Percentiles rank a stretch among this genome's conserved stretches.
Evolutionary conservation across 306 rosid species (phyloP).

Genomic region (Betula pendula): DNA sequence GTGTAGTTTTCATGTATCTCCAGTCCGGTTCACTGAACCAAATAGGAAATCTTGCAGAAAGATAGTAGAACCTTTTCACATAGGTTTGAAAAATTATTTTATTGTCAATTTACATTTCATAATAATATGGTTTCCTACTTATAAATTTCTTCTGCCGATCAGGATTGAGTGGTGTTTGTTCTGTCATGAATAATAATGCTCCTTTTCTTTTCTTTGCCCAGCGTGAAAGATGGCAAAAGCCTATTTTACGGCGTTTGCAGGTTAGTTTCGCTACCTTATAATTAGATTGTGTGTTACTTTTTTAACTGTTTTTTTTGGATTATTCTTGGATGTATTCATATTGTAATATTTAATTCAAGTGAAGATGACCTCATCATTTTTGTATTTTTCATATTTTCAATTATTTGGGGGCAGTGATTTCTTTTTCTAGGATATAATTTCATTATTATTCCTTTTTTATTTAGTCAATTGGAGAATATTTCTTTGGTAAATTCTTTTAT

Average conservation of each 20-base stretch:
- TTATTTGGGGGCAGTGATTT: background rate
- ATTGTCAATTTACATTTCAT: background rate
- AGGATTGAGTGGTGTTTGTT: background rate
- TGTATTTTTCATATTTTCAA: background rate
- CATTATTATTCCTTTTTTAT: background rate
- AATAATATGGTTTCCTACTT: background rate
- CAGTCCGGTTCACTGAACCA: background rate
- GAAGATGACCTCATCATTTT: background rate
- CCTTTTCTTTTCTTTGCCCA: conserved; percentile 25
- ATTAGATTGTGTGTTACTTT: background rate
- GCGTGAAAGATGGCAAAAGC: conserved; percentile 69
- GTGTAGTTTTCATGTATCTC: background rate
- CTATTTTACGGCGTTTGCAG: conserved; percentile 58
- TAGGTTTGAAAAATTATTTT: background rate
- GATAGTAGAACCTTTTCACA: background rate
- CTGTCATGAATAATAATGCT: conserved; percentile 1
- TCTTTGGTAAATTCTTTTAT: background rate
- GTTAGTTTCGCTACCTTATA: conserved; percentile 22
- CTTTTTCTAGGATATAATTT: background rate
- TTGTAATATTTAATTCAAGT: background rate
- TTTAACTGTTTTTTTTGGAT: background rate
- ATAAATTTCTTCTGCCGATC: background rate
- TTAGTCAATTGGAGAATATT: background rate
- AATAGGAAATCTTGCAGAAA: background rate
- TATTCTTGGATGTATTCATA: background rate